Conservation (phyloP, 2,329 filamentous ascomycete species). For the Colletotrichum sp. region DNA sequence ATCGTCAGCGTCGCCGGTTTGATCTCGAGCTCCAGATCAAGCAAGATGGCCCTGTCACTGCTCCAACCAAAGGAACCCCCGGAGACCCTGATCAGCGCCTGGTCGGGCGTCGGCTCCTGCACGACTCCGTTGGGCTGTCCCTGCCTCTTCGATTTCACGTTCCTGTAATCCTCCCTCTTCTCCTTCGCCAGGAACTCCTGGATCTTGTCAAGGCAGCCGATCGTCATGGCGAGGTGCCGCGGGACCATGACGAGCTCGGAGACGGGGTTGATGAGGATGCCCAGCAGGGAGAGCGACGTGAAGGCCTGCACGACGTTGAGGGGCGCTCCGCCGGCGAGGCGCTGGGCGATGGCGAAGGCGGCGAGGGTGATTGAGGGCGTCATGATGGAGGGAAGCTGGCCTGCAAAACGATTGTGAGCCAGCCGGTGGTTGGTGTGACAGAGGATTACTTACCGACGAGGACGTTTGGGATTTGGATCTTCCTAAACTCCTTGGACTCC, state of each 20-base stretch:
- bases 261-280: not conserved
- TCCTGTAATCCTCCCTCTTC: conserved; percentile 3
- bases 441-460: not conserved
- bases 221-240: conserved; percentile 12
- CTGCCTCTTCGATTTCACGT: not conserved
- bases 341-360: conserved; percentile 3
- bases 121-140: fast-evolving
- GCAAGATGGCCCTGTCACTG: not conserved
- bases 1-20: not conserved
- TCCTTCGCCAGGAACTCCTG: conserved; percentile 26
- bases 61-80: not conserved
- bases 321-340: not conserved
- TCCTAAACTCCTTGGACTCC: conserved; percentile 13
- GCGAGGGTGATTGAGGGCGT: conserved; percentile 8
- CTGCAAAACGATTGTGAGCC: not conserved
- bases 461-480: not conserved
- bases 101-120: not conserved
- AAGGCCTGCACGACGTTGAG: conserved; percentile 16
- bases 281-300: conserved; percentile 3
- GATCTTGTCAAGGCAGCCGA: conserved; percentile 29
- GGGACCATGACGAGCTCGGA: conserved; percentile 13
- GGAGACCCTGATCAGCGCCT: not conserved
- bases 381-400: not conserved
- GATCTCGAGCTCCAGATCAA: not conserved
- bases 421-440: no score